Evolutionary conservation across 108 stramenopile species (phyloP), one percentile per base, ranked within the genome.

Genomic region (Schizochytrium sp.): DNA sequence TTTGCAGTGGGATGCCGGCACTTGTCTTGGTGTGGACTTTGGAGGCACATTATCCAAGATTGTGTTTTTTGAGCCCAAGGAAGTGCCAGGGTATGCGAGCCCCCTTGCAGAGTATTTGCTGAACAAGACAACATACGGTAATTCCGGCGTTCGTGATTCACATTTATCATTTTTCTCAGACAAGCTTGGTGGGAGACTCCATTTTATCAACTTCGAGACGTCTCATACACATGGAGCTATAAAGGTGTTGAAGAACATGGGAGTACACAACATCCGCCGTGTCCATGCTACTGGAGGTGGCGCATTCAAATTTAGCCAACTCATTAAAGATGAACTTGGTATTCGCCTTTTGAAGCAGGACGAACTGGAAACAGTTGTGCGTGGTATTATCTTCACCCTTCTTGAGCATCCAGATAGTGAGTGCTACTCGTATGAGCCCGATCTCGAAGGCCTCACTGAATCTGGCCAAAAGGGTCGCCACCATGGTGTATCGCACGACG

Each of bases 151-250:
- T n/a, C 95, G 96, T 61, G 99, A 99, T 88, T 91, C 96, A 61
- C 89, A 95, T 72, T 91, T 99, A 3, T 92, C 94, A 8, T 97
- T 97, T 89, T 96, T 97, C 93, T 96, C 95, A 41, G 92, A 95
- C 61, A 93, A 93, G 56, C 93, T 99, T 5, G 97, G 96, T 42
- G 99, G 98, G 4, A 94, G 93, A 57, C 94, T 99, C 40, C 98
- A 99, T 89, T 99, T 99, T 89, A 93, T 99, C 56, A 96, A 93
- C 42, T 99, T 98, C 90, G 98, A 99, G 92, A 98, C 98, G 13
- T 95, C 97, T 5, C 93, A 91, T 55, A 97, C 98, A 96, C 73
- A 94, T 44, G 92, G 95, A 72, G 98, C 98, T 4, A 96, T 99
- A 92, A 95, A 98, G 72, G 87, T 95, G 83, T 96, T 61, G 89